Conservation (phyloP, 116 monocot species). For the Trichopus zeylanicus region DNA sequence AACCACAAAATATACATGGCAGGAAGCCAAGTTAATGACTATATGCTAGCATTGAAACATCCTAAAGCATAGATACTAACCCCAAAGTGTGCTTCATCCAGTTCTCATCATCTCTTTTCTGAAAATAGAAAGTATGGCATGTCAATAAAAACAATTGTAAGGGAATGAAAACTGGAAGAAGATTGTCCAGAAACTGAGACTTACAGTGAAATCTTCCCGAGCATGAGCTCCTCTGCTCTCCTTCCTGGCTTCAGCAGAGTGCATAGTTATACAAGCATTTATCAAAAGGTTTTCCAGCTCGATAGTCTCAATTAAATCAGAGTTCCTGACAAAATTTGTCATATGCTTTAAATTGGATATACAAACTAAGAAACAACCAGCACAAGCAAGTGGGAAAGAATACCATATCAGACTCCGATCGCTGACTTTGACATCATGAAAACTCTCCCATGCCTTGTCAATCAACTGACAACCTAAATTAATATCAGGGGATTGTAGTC, state of each 20-base stretch:
- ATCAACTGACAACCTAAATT: slow-evolving; percentile 66
- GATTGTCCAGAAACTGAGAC: slow-evolving; percentile 11
- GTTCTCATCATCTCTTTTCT: slow-evolving; percentile 97
- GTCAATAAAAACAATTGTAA: slow-evolving; percentile 1
- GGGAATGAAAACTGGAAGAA: not conserved
- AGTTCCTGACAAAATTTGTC: slow-evolving; percentile 46
- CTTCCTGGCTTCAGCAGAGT: slow-evolving; percentile 98
- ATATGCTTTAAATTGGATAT: not conserved
- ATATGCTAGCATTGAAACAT: too few relatives aligned
- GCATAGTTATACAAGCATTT: slow-evolving; percentile 95
- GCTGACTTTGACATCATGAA: slow-evolving; percentile 66
- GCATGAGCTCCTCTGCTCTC: slow-evolving; percentile 99
- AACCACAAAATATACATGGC: too few relatives aligned
- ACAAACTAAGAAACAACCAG: not conserved
- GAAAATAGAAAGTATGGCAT: slow-evolving; percentile 20
- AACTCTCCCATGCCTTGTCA: slow-evolving; percentile 84
- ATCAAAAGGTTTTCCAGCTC: slow-evolving; percentile 97
- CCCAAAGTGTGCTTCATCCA: slow-evolving; percentile 95
- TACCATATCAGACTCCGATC: slow-evolving; percentile 86
- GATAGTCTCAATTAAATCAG: slow-evolving; percentile 87
- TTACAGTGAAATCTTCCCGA: slow-evolving; percentile 89
- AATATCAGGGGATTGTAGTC: not conserved
- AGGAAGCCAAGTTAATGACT: too few relatives aligned
- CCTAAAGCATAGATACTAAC: slow-evolving; percentile 53
- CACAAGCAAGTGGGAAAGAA: not conserved